phyloP scores from a whole-genome alignment of 129 eudicot species.

The Dittrichia graveolens region DNA sequence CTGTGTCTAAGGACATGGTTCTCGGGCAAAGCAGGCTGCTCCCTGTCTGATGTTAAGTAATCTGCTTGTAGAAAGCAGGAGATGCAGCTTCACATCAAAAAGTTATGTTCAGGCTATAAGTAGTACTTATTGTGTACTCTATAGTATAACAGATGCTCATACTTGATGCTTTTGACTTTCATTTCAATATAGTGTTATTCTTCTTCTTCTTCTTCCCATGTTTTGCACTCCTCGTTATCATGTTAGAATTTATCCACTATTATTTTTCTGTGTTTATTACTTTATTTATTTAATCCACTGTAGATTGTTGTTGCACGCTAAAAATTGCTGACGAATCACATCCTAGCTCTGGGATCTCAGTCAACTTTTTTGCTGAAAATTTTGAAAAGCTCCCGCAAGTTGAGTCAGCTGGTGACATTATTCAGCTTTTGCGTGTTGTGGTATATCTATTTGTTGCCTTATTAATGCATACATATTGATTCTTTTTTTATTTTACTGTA shows the following conservation, averaged over 20 bases:
- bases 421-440: constrained; percentile 69
- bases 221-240: too few species aligned
- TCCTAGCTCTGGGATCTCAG: constrained; percentile 52
- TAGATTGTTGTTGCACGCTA: constrained; percentile 72
- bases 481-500: neutral
- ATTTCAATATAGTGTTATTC: too few species aligned
- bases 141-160: too few species aligned
- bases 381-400: constrained; percentile 75
- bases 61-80: too few species aligned
- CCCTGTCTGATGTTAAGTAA: too few species aligned
- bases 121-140: too few species aligned
- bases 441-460: constrained; percentile 40
- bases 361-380: constrained; percentile 69
- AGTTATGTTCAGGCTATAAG: too few species aligned
- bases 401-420: constrained; percentile 67
- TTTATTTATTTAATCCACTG: constrained; percentile 15
- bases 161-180: too few species aligned
- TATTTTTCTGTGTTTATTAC: constrained; percentile 3
- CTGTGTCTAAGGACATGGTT: too few species aligned
- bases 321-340: constrained; percentile 68
- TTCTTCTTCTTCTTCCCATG: too few species aligned
- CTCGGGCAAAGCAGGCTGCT: too few species aligned
- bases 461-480: neutral
- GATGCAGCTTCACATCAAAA: too few species aligned
- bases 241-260: neutral